A percentile compares a stretch with the other conserved stretches of the same genome.
Evolutionary conservation across 805 yeast species (phyloP).

Genomic region (Monosporozyma yasuniensis): DNA sequence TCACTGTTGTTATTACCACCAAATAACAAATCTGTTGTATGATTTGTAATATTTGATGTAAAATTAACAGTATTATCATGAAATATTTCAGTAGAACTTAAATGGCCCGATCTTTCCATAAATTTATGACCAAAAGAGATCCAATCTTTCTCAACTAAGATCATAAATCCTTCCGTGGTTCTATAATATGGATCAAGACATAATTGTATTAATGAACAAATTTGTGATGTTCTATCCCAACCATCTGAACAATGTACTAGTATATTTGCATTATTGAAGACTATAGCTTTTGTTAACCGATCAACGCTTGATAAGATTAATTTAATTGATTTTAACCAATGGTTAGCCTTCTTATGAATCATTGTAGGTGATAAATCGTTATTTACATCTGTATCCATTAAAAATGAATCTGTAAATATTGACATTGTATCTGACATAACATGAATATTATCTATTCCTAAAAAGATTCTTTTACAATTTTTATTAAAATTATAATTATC

Average conservation of each 20-base stretch:
- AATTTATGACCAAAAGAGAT: conserved; percentile 88
- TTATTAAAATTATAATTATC: conserved; percentile 69
- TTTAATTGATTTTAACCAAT: conserved; percentile 71
- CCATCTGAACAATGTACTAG: conserved; percentile 95
- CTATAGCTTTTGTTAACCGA: conserved; percentile 70
- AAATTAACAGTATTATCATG: conserved; percentile 30
- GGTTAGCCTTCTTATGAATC: conserved; percentile 1
- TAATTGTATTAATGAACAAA: conserved; percentile 71
- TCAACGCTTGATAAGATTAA: conserved; percentile 68
- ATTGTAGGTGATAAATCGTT: not conserved
- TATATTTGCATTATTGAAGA: conserved; percentile 72
- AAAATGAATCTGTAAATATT: conserved; percentile 45
- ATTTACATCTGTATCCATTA: conserved; percentile 56
- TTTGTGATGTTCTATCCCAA: conserved; percentile 95
- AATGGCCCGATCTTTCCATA: conserved; percentile 72
- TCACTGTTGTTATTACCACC: conserved; percentile 7
- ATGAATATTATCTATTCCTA: conserved; percentile 92
- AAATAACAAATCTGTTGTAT: conserved; percentile 12
- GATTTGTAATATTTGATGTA: conserved; percentile 1
- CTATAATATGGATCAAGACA: conserved; percentile 87
- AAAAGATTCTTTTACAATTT: conserved; percentile 49
- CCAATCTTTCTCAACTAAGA: conserved; percentile 90
- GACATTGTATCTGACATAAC: conserved; percentile 81
- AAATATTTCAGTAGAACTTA: conserved; percentile 45
- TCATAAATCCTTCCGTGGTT: conserved; percentile 79